A percentile compares a stretch with the other conserved stretches of the same genome.
Conservation (phyloP, 2,329 filamentous ascomycete genomes). For the Ustulina deusta region DNA sequence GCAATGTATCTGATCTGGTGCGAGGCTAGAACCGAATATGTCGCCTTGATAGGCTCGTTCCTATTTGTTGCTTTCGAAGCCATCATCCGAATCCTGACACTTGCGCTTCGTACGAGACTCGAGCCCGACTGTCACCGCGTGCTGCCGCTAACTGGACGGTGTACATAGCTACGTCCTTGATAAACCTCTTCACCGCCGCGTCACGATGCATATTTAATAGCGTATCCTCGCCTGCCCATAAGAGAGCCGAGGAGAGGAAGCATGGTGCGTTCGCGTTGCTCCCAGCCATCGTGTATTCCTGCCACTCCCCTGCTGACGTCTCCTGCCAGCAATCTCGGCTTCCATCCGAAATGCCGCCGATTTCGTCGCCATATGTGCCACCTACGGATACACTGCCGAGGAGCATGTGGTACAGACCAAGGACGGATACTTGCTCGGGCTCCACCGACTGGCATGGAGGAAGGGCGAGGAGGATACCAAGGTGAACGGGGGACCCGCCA, state of each 20-base stretch:
- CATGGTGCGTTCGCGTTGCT: conserved; percentile 61
- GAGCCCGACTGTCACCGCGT: conserved; percentile 20
- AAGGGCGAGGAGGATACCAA: conserved; percentile 82
- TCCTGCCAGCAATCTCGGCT: conserved; percentile 72
- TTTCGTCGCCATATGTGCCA: conserved; percentile 91
- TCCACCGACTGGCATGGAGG: conserved; percentile 87
- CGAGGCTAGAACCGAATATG: conserved; percentile 78
- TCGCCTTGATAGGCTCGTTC: conserved; percentile 87
- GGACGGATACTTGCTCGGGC: conserved; percentile 90
- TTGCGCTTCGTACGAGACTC: conserved; percentile 79
- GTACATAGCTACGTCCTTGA: conserved; percentile 79
- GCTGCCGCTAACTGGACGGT: conserved; percentile 37
- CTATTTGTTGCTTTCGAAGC: conserved; percentile 84
- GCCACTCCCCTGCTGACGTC: conserved; percentile 63
- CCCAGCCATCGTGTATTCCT: conserved; percentile 54
- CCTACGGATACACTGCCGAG: conserved; percentile 93
- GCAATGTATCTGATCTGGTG: conserved; percentile 38
- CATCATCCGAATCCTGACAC: conserved; percentile 84
- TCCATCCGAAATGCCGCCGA: conserved; percentile 88
- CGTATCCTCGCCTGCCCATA: conserved; percentile 77
- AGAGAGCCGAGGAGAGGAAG: conserved; percentile 74
- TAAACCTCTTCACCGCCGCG: conserved; percentile 83
- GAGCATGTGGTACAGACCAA: conserved; percentile 96
- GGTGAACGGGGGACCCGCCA: conserved; percentile 78
- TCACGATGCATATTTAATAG: conserved; percentile 87